Evolutionary conservation across 805 yeast genomes (phyloP), one percentile per base, ranked within the genome.

Genomic region (Saccharomycopsis amapae): DNA sequence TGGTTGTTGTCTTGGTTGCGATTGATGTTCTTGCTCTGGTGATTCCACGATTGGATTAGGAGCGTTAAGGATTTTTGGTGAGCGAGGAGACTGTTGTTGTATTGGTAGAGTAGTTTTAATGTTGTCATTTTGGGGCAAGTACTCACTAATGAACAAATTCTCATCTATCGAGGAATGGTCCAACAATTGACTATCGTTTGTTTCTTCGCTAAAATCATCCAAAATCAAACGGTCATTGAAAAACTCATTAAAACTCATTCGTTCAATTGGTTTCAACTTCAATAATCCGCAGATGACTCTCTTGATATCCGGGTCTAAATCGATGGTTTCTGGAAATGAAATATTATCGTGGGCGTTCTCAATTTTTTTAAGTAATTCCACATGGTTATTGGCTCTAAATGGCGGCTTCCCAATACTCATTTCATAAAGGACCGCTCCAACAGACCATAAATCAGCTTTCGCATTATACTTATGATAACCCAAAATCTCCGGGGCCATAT

Each of bases 351-450:
- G 81, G 1, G 86, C 75, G 56, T 76, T 78, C 60, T 89, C 95
- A 55, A 93, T 93, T 58, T 81, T 85, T 62, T 85, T 81, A 58
- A 85, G 73, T 45, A 93, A 72, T 60, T 90, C 97, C 51, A 93
- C 79, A 61, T 90, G 97, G 60, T 93, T 93, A 3, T 84, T 78
- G 2, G 98, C 97, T 53, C 84, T 79, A 62, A 89, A 93, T 0
- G 98, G 98, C 1, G 98, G 96, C 62, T 76, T 83, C n/a, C 97
- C 97, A 25, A 85, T 88, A 10, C 85, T 75, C 96, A 93, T 89
- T 63, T 93, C 98, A 63, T 81, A 93, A 10, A 89, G 67, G 1
- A 93, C 97, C 1, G 97, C 94, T 3, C 98, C 98, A 3, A 90
- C 96, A 5, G 97, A 88, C 98, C 98, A 93, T 53, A 93, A 65